Evolutionary conservation across 2,329 filamentous ascomycete species (phyloP).

Genomic region (Metarhizium robertsii): DNA sequence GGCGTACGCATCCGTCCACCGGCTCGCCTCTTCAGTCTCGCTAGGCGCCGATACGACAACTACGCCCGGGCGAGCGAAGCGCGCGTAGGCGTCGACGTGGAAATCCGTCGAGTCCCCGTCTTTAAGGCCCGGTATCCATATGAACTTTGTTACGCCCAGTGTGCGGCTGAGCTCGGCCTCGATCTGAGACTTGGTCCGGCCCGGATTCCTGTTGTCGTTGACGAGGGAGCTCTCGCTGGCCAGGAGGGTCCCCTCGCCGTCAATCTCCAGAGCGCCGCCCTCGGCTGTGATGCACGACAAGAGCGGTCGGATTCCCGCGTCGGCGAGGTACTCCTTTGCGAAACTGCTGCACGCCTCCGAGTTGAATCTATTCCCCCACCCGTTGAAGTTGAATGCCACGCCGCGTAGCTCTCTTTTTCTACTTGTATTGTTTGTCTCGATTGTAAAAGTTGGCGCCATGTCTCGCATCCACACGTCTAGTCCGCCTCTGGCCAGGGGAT

Average conservation of each 20-base stretch:
- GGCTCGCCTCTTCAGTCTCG: too few species aligned
- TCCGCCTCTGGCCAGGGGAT: too few species aligned
- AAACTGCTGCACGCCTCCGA: constrained; percentile 6
- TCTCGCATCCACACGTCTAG: constrained; percentile 20
- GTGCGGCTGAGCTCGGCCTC: constrained; percentile 13
- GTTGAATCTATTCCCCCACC: constrained; percentile 16
- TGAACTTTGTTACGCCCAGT: constrained; percentile 16
- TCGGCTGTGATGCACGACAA: constrained; percentile 8
- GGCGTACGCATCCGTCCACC: too few species aligned
- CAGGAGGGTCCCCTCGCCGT: constrained; percentile 19
- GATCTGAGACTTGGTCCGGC: constrained; percentile 9
- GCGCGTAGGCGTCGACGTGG: constrained; percentile 19
- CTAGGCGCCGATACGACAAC: constrained; percentile 8
- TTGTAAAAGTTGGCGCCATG: constrained; percentile 16
- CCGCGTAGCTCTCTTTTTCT: constrained; percentile 3
- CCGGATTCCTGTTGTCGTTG: constrained; percentile 19
- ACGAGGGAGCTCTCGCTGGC: constrained; percentile 19
- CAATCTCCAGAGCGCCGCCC: constrained; percentile 18
- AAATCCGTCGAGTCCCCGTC: constrained; percentile 17
- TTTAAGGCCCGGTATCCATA: constrained; percentile 18
- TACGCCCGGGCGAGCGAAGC: constrained; percentile 15
- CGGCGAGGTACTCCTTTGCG: constrained; percentile 6
- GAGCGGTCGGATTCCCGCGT: neutral
- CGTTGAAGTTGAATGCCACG: constrained; percentile 18
- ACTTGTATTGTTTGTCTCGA: neutral